Evolutionary conservation across 75 land plant genomes (phyloP).

Genomic region (Sequoia sempervirens): DNA sequence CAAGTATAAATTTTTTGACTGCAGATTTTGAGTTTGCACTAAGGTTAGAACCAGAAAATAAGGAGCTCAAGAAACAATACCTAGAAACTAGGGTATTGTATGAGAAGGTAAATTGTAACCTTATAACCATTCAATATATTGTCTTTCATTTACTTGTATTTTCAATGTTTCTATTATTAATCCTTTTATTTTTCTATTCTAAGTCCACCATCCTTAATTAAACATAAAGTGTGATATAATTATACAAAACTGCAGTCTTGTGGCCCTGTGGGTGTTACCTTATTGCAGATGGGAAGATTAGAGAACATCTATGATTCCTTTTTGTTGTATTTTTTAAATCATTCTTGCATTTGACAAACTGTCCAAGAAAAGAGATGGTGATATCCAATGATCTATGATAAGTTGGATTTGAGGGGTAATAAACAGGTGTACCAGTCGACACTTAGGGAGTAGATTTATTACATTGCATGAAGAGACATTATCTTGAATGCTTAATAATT

Average conservation of each 20-base stretch:
- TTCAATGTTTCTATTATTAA: not conserved
- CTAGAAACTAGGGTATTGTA: constrained; percentile 59
- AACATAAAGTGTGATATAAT: too few relatives aligned
- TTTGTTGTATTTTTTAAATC: not conserved
- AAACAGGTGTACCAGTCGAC: not conserved
- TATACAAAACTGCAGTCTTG: not conserved
- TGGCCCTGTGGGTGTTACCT: not conserved
- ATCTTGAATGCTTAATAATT: not conserved
- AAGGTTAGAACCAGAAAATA: constrained; percentile 88
- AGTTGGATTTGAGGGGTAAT: not conserved
- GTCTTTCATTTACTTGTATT: not conserved
- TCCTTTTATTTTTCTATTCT: not conserved
- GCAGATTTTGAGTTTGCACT: constrained; percentile 91
- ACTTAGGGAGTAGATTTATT: not conserved
- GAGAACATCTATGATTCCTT: not conserved
- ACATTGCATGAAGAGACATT: not conserved
- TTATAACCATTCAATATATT: not conserved
- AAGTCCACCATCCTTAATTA: not conserved
- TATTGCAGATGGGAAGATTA: not conserved
- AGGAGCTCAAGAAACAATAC: constrained; percentile 81
- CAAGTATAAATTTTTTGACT: constrained; percentile 5
- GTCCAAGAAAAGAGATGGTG: not conserved
- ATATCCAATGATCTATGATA: not conserved
- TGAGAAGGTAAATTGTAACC: constrained; percentile 54
- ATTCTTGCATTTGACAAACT: not conserved